Evolutionary conservation across 1,284 basidiomycete genomes (phyloP), one percentile per base, ranked within the genome.

Genomic region (Stereum hirsutum): DNA sequence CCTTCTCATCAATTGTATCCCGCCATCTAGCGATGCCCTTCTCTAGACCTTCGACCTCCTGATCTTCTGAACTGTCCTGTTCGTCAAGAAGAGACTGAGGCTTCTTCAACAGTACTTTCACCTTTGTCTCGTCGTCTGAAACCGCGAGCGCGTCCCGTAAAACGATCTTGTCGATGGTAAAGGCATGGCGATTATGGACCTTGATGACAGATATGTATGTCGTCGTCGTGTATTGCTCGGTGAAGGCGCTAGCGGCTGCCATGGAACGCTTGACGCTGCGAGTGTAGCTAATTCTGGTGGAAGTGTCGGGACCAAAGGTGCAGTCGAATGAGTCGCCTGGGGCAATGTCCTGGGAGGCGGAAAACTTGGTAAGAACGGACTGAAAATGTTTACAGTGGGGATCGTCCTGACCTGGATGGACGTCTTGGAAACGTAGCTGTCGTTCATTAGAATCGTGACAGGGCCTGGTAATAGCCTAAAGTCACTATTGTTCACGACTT

Each of bases 271-370:
- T 60, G 20, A 60, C 56, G 19, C 57, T 60, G 41, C 72, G 72
- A 8, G 59, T 52, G 57, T 74, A 76, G 25, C 66, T 65, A 30
- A 79, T 61, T 44, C 69, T 64, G 30, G 71, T 61, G 2, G 67
- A 63, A 2, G 68, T 50, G 54, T 78, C 76, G 20, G 66, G 59
- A 17, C 76, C 76, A n/a, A 80, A 66, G 5, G 70, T 70, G 56
- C 74, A 76, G 23, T 58, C 56, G 59, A 81, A 78, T 12, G 59
- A 64, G 41, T 76, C 75, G 8, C 67, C 64, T 0, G 65, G 64
- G 45, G 64, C 64, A 38, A 75, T 63, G 42, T 72, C 67, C 69
- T 72, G 39, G 7, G 26, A 19, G 32, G 10, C 35, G 19, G 19
- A 43, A 27, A 21, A 25, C 6, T 10, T n/a, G n/a, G n/a, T n/a